Evolutionary conservation across 2,329 filamentous ascomycete genomes (phyloP).

Genomic region (Colletotrichum abscissum): DNA sequence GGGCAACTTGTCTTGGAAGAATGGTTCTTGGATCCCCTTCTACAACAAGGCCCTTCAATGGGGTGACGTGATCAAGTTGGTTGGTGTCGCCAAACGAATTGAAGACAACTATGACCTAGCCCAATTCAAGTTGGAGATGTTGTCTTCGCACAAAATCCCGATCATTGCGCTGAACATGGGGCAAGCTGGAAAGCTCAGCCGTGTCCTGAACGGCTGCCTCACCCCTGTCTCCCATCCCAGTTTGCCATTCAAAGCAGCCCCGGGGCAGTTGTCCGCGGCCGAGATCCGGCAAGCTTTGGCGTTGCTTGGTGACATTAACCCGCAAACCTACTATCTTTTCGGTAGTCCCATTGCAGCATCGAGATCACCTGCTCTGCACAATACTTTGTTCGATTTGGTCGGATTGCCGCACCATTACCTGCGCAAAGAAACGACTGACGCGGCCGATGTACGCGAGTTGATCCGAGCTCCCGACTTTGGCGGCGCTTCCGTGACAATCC

Average conservation of each 20-base stretch:
- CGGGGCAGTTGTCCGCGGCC: slow-evolving; percentile 89
- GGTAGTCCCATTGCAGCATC: slow-evolving; percentile 86
- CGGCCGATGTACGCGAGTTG: slow-evolving; percentile 68
- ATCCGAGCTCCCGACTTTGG: slow-evolving; percentile 83
- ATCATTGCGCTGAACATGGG: slow-evolving; percentile 98
- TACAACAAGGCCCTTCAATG: slow-evolving; percentile 93
- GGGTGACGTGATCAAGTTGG: slow-evolving; percentile 94
- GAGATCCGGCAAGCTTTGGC: slow-evolving; percentile 86
- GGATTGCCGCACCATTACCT: slow-evolving; percentile 90
- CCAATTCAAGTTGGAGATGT: slow-evolving; percentile 83
- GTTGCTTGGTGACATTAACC: slow-evolving; percentile 81
- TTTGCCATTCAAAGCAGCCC: slow-evolving; percentile 92
- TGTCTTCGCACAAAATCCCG: slow-evolving; percentile 79
- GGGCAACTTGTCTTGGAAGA: slow-evolving; percentile 84
- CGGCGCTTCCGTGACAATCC: slow-evolving; percentile 95
- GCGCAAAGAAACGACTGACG: slow-evolving; percentile 78
- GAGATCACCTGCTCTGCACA: slow-evolving; percentile 90
- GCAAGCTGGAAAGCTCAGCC: slow-evolving; percentile 84
- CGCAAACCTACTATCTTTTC: slow-evolving; percentile 86
- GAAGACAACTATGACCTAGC: slow-evolving; percentile 90
- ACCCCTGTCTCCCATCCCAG: slow-evolving; percentile 92
- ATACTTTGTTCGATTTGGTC: slow-evolving; percentile 78
- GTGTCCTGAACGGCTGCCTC: slow-evolving; percentile 91
- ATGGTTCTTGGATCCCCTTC: slow-evolving; percentile 89
- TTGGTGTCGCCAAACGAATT: slow-evolving; percentile 80